Evolutionary conservation across 2,329 filamentous ascomycete genomes (phyloP).

Genomic region (Ascochyta pisi): DNA sequence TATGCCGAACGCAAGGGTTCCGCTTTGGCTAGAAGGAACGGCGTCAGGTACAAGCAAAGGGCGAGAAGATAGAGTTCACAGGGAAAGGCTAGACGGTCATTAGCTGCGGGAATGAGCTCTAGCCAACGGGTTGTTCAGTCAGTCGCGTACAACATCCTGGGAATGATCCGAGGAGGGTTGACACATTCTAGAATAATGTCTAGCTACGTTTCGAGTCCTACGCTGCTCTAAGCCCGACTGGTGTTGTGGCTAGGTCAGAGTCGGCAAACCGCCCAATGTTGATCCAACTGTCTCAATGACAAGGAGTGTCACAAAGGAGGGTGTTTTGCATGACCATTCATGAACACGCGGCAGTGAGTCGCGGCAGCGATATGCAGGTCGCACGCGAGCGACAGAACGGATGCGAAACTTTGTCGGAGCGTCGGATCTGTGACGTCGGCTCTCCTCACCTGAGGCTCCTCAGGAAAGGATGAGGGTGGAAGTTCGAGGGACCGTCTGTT

Average conservation of each 20-base stretch:
- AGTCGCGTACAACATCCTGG: background rate
- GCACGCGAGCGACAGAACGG: background rate
- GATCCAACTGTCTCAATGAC: background rate
- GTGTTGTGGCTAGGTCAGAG: background rate
- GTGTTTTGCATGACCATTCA: background rate
- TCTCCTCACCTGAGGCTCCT: slow-evolving; percentile 29
- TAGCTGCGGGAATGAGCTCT: background rate
- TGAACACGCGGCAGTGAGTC: background rate
- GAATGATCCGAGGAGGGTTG: background rate
- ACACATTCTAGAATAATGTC: background rate
- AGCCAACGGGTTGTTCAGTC: background rate
- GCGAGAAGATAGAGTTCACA: background rate
- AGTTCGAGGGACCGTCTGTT: slow-evolving; percentile 1
- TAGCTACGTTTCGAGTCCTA: background rate
- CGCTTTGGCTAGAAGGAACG: background rate
- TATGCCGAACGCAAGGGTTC: background rate
- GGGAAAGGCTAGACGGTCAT: background rate
- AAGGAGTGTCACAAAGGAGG: background rate
- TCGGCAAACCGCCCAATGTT: background rate
- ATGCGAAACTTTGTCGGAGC: background rate
- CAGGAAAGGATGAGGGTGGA: slow-evolving; percentile 8
- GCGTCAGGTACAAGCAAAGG: background rate
- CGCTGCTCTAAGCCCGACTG: background rate
- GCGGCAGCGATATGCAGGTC: slow-evolving; percentile 2
- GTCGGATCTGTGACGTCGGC: slow-evolving; percentile 32